Conservation (phyloP, 345 rosid species). For the Populus euphratica region DNA sequence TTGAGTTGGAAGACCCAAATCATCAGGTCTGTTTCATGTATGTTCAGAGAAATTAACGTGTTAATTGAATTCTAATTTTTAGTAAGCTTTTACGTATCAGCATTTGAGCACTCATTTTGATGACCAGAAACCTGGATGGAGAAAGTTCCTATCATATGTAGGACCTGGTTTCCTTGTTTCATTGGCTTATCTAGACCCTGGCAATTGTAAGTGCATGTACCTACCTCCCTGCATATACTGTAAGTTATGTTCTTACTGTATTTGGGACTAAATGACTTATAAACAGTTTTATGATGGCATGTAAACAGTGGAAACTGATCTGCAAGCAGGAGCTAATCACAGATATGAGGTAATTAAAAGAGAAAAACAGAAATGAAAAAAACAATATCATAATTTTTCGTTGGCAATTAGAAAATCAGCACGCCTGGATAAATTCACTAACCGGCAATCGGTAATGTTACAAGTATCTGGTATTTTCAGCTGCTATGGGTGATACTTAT, state of each 20-base stretch:
- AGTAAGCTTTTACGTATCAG: not conserved
- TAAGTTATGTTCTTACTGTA: not conserved
- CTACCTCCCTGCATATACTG: not conserved
- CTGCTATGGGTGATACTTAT: slow-evolving; percentile 58
- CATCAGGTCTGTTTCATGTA: not conserved
- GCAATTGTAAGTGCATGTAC: slow-evolving; percentile 37
- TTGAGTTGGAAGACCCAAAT: not conserved
- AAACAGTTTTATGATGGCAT: not conserved
- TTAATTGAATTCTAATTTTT: not conserved
- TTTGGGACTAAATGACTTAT: not conserved
- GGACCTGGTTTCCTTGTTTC: slow-evolving; percentile 69
- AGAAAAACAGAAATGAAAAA: not conserved
- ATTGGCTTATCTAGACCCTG: slow-evolving; percentile 64
- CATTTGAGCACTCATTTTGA: not conserved
- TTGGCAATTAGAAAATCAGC: not conserved
- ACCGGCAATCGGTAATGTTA: not conserved
- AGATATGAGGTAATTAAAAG: slow-evolving; percentile 42
- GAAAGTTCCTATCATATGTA: slow-evolving; percentile 43
- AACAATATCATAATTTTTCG: not conserved
- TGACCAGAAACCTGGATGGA: slow-evolving; percentile 53
- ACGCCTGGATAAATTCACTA: not conserved
- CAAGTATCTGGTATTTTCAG: slow-evolving; percentile 24
- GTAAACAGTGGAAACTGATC: slow-evolving; percentile 61
- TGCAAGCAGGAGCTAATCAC: slow-evolving; percentile 66
- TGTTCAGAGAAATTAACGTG: not conserved